Conservation (phyloP, 2,329 filamentous ascomycete species). For the Colletotrichum sp. region DNA sequence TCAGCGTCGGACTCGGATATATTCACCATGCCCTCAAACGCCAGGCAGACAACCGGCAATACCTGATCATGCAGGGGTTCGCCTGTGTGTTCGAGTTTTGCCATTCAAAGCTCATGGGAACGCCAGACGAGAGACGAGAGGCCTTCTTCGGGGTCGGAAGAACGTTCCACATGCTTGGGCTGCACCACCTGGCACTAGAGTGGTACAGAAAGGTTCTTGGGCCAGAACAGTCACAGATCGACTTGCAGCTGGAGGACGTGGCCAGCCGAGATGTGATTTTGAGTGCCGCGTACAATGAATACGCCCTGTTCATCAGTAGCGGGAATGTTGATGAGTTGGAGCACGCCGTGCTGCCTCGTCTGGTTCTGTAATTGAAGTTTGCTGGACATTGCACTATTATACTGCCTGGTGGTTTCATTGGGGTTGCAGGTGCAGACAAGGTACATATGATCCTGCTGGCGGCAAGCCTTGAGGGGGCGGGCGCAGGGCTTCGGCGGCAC, state of each 20-base stretch:
- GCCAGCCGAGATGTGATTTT: constrained; percentile 8
- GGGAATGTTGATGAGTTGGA: constrained; percentile 6
- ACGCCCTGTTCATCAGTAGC: constrained; percentile 32
- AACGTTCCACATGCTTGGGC: constrained; percentile 62
- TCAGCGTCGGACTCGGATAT: constrained; percentile 84
- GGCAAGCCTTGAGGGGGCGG: not conserved
- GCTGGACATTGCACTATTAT: not conserved
- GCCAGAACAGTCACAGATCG: not conserved
- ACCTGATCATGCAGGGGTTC: constrained; percentile 83
- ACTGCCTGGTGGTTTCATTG: not conserved
- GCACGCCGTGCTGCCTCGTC: not conserved
- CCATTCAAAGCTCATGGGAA: constrained; percentile 50
- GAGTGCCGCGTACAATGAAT: constrained; percentile 18
- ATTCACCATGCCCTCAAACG: constrained; percentile 89
- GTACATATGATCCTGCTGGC: not conserved
- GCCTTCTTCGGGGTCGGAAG: constrained; percentile 82
- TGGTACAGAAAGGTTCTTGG: constrained; percentile 17
- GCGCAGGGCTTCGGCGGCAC: not conserved
- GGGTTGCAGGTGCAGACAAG: not conserved
- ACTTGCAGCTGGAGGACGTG: not conserved
- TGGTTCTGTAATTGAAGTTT: not conserved
- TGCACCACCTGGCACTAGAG: constrained; percentile 23
- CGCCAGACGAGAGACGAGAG: constrained; percentile 64
- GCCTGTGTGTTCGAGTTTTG: constrained; percentile 80
- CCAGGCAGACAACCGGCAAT: constrained; percentile 88